Conservation (phyloP, 2,329 filamentous ascomycete genomes). For the Juglanconis oblonga region DNA sequence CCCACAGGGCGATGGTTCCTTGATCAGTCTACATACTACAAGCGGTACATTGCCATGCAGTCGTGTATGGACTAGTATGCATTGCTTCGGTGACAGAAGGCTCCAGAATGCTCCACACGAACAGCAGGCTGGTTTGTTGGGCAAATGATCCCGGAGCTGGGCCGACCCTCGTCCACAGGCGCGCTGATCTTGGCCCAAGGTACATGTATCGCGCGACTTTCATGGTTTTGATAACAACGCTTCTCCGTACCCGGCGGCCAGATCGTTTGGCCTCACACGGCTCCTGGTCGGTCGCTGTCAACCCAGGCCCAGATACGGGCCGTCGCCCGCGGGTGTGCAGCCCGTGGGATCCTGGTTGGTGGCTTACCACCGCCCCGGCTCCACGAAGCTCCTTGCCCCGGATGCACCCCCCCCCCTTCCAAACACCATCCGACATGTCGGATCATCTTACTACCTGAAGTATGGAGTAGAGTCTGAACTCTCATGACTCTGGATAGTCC, state of each 20-base stretch:
- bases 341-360: conserved; percentile 4
- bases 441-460: neutral
- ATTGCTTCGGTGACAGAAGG: too few species aligned
- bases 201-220: neutral
- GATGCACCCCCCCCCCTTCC: conserved; percentile 4
- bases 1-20: conserved; percentile 3
- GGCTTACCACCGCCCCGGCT: conserved; percentile 13
- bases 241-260: neutral
- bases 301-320: conserved; percentile 4
- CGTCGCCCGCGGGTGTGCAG: conserved; percentile 6
- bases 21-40: too few species aligned
- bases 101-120: too few species aligned
- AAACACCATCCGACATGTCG: conserved; percentile 10
- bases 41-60: too few species aligned
- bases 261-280: neutral
- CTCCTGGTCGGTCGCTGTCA: too few species aligned
- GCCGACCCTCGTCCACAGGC: neutral
- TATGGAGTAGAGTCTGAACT: neutral
- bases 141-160: neutral
- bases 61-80: neutral
- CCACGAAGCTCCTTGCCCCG: conserved; percentile 16
- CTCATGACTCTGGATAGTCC: neutral
- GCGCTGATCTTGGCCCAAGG: too few species aligned
- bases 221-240: neutral
- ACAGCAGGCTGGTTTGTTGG: too few species aligned